A percentile compares a stretch with the other conserved stretches of the same genome.
Evolutionary conservation across 768 basidiomycete species (phyloP).

Genomic region (Crassisporium funariophilum): DNA sequence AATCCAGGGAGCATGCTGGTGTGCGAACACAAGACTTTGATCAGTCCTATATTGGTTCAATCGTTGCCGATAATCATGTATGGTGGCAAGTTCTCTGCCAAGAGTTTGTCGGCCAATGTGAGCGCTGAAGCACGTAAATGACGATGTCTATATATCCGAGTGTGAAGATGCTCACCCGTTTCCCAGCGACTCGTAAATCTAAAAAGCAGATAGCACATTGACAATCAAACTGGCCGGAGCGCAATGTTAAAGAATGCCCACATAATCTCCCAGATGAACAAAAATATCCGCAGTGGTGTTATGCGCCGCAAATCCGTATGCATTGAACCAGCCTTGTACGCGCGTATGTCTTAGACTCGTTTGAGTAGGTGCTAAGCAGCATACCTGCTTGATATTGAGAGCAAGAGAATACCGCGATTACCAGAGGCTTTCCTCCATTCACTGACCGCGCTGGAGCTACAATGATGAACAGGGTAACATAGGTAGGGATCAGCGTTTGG

Average conservation of each 20-base stretch:
- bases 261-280: constrained; percentile 62
- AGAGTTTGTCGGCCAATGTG: constrained; percentile 50
- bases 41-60: constrained; percentile 57
- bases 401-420: constrained; percentile 62
- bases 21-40: constrained; percentile 45
- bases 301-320: constrained; percentile 56
- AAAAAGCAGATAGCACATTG: neutral
- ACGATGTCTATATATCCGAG: neutral
- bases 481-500: neutral
- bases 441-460: constrained; percentile 48
- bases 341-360: too few relatives aligned
- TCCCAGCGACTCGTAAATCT: constrained; percentile 56
- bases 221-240: too few relatives aligned
- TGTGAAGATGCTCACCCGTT: constrained; percentile 24
- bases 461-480: neutral
- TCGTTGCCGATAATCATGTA: constrained; percentile 56
- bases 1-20: constrained; percentile 56
- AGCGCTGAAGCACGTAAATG: constrained; percentile 29
- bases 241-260: too few relatives aligned
- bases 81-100: constrained; percentile 57
- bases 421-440: constrained; percentile 54
- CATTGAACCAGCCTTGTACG: constrained; percentile 56
- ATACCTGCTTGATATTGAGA: constrained; percentile 53
- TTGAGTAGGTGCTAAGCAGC: too few relatives aligned
- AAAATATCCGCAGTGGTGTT: constrained; percentile 55